These are phyloP conservation scores for Colletotrichum tropicale DNA, from an alignment of 2,329 filamentous ascomycete species.

Conservation along the genomic window DNA sequence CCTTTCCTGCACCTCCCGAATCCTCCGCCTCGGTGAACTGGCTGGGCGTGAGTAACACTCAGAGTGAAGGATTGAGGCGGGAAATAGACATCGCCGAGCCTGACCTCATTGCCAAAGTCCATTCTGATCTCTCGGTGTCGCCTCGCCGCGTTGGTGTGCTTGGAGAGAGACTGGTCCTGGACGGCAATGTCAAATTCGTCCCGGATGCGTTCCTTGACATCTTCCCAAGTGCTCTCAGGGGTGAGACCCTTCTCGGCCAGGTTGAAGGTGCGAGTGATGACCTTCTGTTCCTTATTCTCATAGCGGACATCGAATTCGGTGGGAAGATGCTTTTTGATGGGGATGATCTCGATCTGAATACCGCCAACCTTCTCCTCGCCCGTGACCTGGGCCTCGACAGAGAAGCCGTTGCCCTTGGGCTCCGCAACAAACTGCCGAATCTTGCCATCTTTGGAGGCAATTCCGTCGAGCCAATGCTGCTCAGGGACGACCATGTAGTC, in stretches of 20 bases:
- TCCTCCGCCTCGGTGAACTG: neutral
- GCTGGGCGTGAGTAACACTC: neutral
- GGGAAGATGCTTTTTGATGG: slow-evolving; percentile 13
- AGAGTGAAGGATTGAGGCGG: slow-evolving; percentile 12
- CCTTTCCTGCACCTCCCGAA: neutral
- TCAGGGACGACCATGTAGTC: slow-evolving; percentile 38
- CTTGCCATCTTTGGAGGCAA: slow-evolving; percentile 34
- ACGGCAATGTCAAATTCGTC: slow-evolving; percentile 13
- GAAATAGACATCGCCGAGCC: slow-evolving; percentile 21
- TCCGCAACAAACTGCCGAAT: slow-evolving; percentile 55
- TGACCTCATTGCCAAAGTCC: neutral
- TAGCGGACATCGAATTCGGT: slow-evolving; percentile 17
- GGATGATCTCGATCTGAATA: slow-evolving; percentile 46
- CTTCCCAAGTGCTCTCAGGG: slow-evolving; percentile 15
- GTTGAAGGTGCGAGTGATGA: slow-evolving; percentile 18
- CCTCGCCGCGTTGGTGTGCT: neutral
- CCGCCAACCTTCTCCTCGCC: slow-evolving; percentile 43
- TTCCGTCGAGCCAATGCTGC: slow-evolving; percentile 45
- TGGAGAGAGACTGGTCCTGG: neutral
- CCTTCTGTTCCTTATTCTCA: neutral
- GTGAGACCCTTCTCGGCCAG: slow-evolving; percentile 6
- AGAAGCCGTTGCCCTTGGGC: slow-evolving; percentile 44
- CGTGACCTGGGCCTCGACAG: slow-evolving; percentile 49
- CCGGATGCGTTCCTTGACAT: slow-evolving; percentile 16
- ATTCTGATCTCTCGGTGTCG: neutral